Percentiles rank a stretch among this genome's conserved stretches.
phyloP scores from a whole-genome alignment of 495 filamentous ascomycete species.

The Hamigera avellanea region DNA sequence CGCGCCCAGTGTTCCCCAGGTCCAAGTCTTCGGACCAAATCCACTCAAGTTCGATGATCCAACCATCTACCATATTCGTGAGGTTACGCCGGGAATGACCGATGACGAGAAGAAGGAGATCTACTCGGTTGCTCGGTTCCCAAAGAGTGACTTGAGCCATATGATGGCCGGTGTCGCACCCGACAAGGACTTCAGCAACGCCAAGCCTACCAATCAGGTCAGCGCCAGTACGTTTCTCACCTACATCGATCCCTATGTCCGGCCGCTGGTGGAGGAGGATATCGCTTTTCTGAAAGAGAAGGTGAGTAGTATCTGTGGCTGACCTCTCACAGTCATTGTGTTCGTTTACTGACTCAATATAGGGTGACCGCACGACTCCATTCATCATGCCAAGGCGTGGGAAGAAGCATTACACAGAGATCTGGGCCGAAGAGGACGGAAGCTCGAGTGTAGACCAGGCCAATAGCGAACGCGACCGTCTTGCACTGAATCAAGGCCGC shows the following conservation, averaged over 20 bases:
- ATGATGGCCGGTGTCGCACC: conserved; percentile 81
- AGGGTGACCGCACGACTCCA: conserved; percentile 68
- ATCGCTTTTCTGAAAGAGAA: conserved; percentile 85
- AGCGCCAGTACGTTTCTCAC: conserved; percentile 78
- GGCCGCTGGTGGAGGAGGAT: conserved; percentile 86
- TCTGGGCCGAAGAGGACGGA: conserved; percentile 91
- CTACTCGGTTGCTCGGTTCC: conserved; percentile 77
- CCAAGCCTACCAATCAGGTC: conserved; percentile 89
- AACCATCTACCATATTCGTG: conserved; percentile 85
- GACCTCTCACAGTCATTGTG: neutral
- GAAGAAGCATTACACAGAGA: conserved; percentile 71
- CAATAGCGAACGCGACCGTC: conserved; percentile 44
- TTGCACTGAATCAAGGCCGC: conserved; percentile 68
- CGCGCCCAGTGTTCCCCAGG: conserved; percentile 58
- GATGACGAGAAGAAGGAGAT: conserved; percentile 76
- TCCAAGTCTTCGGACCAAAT: conserved; percentile 81
- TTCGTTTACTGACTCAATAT: conserved; percentile 6
- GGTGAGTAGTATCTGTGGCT: conserved; percentile 20
- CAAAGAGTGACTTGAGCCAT: conserved; percentile 63
- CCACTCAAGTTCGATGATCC: conserved; percentile 87
- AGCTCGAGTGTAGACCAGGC: conserved; percentile 53
- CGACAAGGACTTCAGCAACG: conserved; percentile 88
- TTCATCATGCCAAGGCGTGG: conserved; percentile 83
- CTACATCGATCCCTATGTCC: conserved; percentile 84
- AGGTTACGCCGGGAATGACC: conserved; percentile 57